Evolutionary conservation across 768 basidiomycete genomes (phyloP), one percentile per base, ranked within the genome.

Genomic region (Phlebiopsis flavidoalba): DNA sequence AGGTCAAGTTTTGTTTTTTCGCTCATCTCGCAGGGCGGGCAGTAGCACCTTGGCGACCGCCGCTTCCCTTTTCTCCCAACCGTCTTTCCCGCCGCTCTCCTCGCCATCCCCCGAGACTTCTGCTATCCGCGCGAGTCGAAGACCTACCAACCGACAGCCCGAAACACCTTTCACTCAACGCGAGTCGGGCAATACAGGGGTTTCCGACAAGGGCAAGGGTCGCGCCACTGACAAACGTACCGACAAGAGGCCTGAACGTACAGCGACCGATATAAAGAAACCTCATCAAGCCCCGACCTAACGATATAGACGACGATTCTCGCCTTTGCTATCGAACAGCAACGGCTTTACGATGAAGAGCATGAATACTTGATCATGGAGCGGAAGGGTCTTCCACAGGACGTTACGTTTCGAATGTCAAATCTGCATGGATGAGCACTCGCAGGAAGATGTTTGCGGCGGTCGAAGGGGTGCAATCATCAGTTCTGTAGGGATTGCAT

Each of bases 401-500:
- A 80, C 76, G 46, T n/a, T 12, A 50, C 69, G 6, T 86, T 85
- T 60, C n/a, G 69, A 75, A 46, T 89, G 87, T 64, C 72, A 73
- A 11, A 74, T 88, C 45, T 89, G 87, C 68, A 67, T 82, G 60
- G 87, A 89, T 14, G 67, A 75, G 1, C 67, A 74, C 47, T 73
- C 78, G 0, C 73, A 75, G 47, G 79, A 82, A 50, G 65, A 72
- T 45, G 73, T 79, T n/a, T 14, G 76, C 80, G 19, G 65, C 64
- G n/a, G 65, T 84, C 15, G 75, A 71, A n/a, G 8, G 69, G 31
- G 1, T 89, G 87, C 63, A 63, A 64, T 11, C 86, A 89, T 65
- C 62, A 61, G 15, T 81, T 82, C 66, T 89, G 88, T 69, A 74
- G 82, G 53, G 67, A 72, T 1, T 89, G 88, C 65, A 62, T 87